These are phyloP conservation scores for Coniochaeta prunicola DNA, from an alignment of 2,329 filamentous ascomycete species.

Conservation along the genomic window DNA sequence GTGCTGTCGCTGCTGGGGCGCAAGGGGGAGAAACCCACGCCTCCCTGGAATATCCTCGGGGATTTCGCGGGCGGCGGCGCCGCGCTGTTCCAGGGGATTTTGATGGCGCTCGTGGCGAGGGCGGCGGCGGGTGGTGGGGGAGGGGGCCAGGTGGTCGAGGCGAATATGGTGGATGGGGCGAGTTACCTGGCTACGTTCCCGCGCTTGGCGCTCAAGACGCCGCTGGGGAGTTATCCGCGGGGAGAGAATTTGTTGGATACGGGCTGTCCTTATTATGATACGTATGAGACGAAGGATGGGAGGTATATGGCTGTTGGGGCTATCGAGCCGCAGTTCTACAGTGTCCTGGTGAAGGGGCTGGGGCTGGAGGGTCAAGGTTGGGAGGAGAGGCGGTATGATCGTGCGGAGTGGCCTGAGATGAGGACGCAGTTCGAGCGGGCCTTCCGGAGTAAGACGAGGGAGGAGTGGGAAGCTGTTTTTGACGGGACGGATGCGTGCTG, in stretches of 20 bases:
- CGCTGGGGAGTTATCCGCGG: slow-evolving; percentile 54
- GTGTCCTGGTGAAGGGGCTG: slow-evolving; percentile 58
- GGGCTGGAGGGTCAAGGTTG: slow-evolving; percentile 45
- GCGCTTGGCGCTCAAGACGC: slow-evolving; percentile 56
- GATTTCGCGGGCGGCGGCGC: slow-evolving; percentile 90
- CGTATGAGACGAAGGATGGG: slow-evolving; percentile 76
- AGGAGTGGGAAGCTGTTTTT: slow-evolving; percentile 80
- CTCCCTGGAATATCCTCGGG: slow-evolving; percentile 77
- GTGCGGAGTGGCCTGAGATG: slow-evolving; percentile 60
- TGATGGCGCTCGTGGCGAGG: slow-evolving; percentile 69
- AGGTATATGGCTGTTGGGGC: slow-evolving; percentile 84
- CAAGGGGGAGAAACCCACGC: slow-evolving; percentile 59
- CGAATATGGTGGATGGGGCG: slow-evolving; percentile 92
- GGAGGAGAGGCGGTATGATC: slow-evolving; percentile 50
- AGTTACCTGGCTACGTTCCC: slow-evolving; percentile 75
- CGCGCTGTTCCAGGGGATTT: slow-evolving; percentile 71
- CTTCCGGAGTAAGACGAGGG: slow-evolving; percentile 64
- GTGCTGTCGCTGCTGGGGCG: slow-evolving; percentile 71
- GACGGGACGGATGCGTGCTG: slow-evolving; percentile 89
- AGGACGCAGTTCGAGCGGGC: slow-evolving; percentile 48
- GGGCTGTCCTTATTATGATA: slow-evolving; percentile 82
- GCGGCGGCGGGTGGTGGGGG: slow-evolving; percentile 58
- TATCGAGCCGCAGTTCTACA: slow-evolving; percentile 82
- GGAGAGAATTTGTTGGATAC: slow-evolving; percentile 78
- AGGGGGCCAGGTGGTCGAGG: slow-evolving; percentile 81